Conservation (phyloP, 164 flowering plant genomes). For the Paratinospora sagittata region DNA sequence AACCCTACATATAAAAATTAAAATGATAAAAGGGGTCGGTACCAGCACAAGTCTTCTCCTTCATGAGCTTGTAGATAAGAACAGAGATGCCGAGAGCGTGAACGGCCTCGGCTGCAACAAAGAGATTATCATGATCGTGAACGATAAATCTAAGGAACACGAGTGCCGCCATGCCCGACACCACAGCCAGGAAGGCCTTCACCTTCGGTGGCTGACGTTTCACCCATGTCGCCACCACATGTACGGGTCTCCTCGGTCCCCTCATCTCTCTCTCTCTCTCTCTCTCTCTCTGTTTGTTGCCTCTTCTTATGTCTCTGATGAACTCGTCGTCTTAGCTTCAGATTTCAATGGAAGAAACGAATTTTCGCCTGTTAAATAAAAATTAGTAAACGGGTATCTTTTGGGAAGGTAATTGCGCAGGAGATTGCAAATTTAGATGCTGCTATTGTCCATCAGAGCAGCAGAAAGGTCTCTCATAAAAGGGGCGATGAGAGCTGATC, state of each 20-base stretch:
- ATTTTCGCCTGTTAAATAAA: background rate
- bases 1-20: background rate
- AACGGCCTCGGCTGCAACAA: slow-evolving; percentile 33
- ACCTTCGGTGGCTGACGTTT: slow-evolving; percentile 33
- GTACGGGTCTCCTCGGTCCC: slow-evolving; percentile 17
- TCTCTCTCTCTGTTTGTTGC: background rate
- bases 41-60: slow-evolving; percentile 37
- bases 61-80: slow-evolving; percentile 33
- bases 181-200: slow-evolving; percentile 30
- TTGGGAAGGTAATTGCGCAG: background rate
- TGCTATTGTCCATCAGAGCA: too few relatives aligned
- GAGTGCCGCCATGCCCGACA: slow-evolving; percentile 25
- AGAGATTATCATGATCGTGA: slow-evolving; percentile 35
- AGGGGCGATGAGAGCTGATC: background rate
- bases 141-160: slow-evolving; percentile 30
- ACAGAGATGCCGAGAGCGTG: slow-evolving; percentile 35
- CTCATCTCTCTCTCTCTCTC: slow-evolving; percentile 12
- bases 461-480: background rate
- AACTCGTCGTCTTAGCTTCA: background rate
- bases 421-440: background rate
- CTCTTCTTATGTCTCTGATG: background rate
- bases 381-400: background rate
- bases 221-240: slow-evolving; percentile 28
- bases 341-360: background rate
- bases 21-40: background rate